Base-by-base conservation (phyloP, 352 stramenopile species). In the Globisporangium camurandrum region DNA sequence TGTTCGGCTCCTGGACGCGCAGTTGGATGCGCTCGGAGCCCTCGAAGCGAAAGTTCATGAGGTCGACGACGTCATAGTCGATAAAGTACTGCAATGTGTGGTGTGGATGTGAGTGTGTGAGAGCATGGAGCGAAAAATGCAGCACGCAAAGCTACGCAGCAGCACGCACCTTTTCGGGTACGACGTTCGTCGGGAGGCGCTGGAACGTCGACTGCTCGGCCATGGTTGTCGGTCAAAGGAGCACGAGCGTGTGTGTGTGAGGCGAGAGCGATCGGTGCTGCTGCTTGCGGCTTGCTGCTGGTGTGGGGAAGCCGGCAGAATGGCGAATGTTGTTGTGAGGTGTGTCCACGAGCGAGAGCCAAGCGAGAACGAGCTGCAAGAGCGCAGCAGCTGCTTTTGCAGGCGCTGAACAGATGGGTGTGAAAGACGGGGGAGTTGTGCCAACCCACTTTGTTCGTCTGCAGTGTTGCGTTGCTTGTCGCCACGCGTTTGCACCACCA, bases 41-140 rank as follows among this genome's bases (percentile, higher is more conserved):
- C 55, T 88, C 77, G 57, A 93, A 93, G 59, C 75, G 75, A 57
- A 68, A 89, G 62, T 84, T 75, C 51, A 80, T 69, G 42, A 89
- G 62, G 63, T 89, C 78, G 51, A 93, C 78, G 41, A 79, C 71
- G 23, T 86, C 68, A 62, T 86, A 93, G 53, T 86, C 61, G 45
- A 93, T 62, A 44, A 66, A 64, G 61, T 93, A 93, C 69, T 82
- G 37, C 17, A 30, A 3, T 33, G 3, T 17, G 24, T 19, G 34
- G 34, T 17, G 20, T 12, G 22, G 28, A 46, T 20, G 24, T n/a
- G 19, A 8, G 20, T 23, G 31, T 19, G 22, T 23, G 31, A 46
- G 22, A 16, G 28, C 43, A 49, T 36, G 24, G 14, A 37, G 22
- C 23, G 14, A 36, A 1, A 14, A 34, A 49, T n/a, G 24, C 17